Conservation (phyloP, 441 rosid genomes). For the Bocquillonia castaneifolia region DNA sequence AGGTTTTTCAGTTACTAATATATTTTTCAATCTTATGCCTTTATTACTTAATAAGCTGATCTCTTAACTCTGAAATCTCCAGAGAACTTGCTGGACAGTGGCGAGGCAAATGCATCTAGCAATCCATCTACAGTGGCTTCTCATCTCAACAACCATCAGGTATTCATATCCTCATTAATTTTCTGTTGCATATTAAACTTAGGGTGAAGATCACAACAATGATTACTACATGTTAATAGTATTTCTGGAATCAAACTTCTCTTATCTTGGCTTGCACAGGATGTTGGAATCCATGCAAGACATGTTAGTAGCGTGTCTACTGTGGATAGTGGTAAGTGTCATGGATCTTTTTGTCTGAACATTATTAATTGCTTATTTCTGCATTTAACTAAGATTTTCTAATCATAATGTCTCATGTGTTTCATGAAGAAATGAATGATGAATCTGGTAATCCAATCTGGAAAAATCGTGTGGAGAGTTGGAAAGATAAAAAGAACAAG, state of each 20-base stretch:
- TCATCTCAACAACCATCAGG: constrained; percentile 52
- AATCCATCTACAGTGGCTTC: constrained; percentile 41
- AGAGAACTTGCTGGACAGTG: constrained; percentile 61
- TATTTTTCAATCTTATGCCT: neutral
- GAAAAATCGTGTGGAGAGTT: constrained; percentile 96
- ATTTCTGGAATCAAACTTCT: too few relatives aligned
- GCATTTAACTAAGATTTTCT: neutral
- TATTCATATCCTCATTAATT: constrained; percentile 1
- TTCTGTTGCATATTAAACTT: too few relatives aligned
- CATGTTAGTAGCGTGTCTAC: constrained; percentile 87
- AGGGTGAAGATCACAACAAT: too few relatives aligned
- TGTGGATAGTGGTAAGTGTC: constrained; percentile 70
- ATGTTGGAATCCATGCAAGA: constrained; percentile 80
- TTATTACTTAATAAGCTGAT: neutral
- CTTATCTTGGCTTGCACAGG: constrained; percentile 42
- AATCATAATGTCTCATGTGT: constrained; percentile 17
- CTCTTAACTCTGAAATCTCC: constrained; percentile 16
- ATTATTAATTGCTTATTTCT: constrained; percentile 4
- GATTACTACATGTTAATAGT: too few relatives aligned
- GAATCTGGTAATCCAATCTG: constrained; percentile 89
- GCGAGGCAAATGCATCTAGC: constrained; percentile 40
- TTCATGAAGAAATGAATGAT: constrained; percentile 63
- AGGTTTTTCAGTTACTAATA: neutral
- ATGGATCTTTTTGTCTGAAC: neutral
- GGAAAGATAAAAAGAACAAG: constrained; percentile 93